Conservation (phyloP, 2,329 filamentous ascomycete species). For the Claviceps arundinis region DNA sequence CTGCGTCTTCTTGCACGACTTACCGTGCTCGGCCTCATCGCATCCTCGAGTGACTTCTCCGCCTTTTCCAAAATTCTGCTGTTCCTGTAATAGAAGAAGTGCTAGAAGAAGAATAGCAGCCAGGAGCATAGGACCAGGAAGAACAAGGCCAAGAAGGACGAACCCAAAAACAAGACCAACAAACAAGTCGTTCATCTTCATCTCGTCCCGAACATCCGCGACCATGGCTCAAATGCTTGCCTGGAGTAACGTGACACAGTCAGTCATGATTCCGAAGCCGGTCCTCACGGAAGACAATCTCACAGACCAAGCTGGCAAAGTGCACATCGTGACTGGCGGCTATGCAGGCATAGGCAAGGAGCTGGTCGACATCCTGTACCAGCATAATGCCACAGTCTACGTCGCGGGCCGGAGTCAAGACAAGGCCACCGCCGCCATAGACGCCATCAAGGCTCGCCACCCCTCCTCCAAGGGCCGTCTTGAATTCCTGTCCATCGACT, state of each 20-base stretch:
- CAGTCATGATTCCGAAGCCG: slow-evolving; percentile 4
- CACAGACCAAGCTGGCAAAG: slow-evolving; percentile 13
- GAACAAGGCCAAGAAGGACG: too few species aligned
- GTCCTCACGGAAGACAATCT: slow-evolving; percentile 5
- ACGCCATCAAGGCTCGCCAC: slow-evolving; percentile 22
- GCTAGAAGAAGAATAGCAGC: too few species aligned
- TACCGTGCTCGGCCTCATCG: background rate
- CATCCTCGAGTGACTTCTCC: too few species aligned
- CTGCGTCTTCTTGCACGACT: background rate
- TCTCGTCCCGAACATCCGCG: background rate
- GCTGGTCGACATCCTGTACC: slow-evolving; percentile 39
- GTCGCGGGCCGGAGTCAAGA: slow-evolving; percentile 33
- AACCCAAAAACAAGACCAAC: too few species aligned
- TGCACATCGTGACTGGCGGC: slow-evolving; percentile 36
- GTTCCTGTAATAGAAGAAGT: too few species aligned
- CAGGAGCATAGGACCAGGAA: too few species aligned
- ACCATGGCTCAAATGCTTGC: background rate
- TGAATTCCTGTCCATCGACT: slow-evolving; percentile 32
- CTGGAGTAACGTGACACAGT: background rate
- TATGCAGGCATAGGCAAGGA: slow-evolving; percentile 36
- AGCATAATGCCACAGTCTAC: slow-evolving; percentile 40
- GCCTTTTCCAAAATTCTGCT: too few species aligned
- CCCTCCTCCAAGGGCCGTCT: slow-evolving; percentile 26
- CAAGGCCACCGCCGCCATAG: slow-evolving; percentile 33
- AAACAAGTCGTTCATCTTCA: too few species aligned